Evolutionary conservation across 2,329 filamentous ascomycete genomes (phyloP).

Genomic region (Diaporthe caulivora): DNA sequence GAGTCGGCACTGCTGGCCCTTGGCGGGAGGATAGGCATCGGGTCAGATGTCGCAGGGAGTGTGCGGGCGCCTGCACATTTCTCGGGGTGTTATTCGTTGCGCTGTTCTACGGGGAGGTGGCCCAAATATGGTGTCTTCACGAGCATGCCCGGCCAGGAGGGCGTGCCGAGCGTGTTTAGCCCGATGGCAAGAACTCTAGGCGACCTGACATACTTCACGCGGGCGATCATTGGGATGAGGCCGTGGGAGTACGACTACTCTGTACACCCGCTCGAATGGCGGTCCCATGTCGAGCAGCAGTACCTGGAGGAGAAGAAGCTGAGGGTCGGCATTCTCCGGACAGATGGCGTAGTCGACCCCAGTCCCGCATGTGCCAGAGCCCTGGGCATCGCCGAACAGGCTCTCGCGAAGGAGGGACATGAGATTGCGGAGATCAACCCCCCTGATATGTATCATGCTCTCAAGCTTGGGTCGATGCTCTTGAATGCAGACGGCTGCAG

Average conservation of each 20-base stretch:
- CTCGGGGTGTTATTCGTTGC: constrained; percentile 87
- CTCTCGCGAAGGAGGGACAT: constrained; percentile 79
- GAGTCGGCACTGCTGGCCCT: constrained; percentile 86
- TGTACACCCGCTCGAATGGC: constrained; percentile 88
- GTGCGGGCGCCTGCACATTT: constrained; percentile 90
- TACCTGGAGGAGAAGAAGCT: constrained; percentile 73
- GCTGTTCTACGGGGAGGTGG: constrained; percentile 91
- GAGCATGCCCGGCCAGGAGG: constrained; percentile 93
- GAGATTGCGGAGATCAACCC: constrained; percentile 74
- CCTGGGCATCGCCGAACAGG: constrained; percentile 76
- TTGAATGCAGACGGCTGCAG: constrained; percentile 87
- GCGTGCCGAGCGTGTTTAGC: constrained; percentile 88
- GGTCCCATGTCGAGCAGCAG: constrained; percentile 69
- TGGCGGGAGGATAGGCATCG: constrained; percentile 88
- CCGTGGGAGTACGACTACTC: constrained; percentile 92
- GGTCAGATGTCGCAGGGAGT: constrained; percentile 90
- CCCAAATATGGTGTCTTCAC: constrained; percentile 86
- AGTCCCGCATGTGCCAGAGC: constrained; percentile 86
- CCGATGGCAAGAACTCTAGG: constrained; percentile 90
- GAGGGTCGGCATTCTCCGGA: constrained; percentile 81
- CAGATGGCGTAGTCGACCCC: constrained; percentile 86
- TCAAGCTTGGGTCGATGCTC: constrained; percentile 82
- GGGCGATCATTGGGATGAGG: constrained; percentile 81
- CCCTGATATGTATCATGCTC: constrained; percentile 79
- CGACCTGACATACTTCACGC: constrained; percentile 88